These are phyloP conservation scores for Gossypium davidsonii DNA, from an alignment of 441 rosid species.

Conservation along the genomic window DNA sequence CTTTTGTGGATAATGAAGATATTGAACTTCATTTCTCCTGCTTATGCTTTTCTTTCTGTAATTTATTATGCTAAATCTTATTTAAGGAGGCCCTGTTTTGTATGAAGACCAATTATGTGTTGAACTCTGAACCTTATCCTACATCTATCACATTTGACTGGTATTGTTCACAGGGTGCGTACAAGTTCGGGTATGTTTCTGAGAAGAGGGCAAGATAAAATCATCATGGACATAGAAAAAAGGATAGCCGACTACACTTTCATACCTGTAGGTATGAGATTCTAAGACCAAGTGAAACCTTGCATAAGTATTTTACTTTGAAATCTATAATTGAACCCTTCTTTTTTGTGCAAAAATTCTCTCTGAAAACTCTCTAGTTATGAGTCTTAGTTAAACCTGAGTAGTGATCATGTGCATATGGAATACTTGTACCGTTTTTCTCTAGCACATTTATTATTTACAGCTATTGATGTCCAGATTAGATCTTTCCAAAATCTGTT, in stretches of 20 bases:
- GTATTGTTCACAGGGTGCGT: slow-evolving; percentile 51
- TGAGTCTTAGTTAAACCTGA: neutral
- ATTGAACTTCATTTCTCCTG: neutral
- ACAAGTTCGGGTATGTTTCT: slow-evolving; percentile 89
- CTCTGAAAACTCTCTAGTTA: neutral
- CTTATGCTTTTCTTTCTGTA: neutral
- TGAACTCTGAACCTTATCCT: neutral
- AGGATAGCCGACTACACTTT: slow-evolving; percentile 83
- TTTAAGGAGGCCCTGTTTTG: neutral
- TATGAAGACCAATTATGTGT: slow-evolving; percentile 6
- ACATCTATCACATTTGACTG: neutral
- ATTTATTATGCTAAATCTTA: slow-evolving; percentile 6
- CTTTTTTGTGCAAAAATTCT: neutral
- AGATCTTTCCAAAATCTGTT: neutral
- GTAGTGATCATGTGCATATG: neutral
- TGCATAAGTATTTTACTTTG: neutral
- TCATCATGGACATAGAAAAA: slow-evolving; percentile 63
- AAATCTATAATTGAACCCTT: neutral
- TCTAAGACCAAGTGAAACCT: neutral
- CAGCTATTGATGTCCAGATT: neutral
- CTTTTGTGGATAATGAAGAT: neutral
- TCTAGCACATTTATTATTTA: neutral
- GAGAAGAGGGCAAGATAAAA: slow-evolving; percentile 64
- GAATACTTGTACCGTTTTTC: neutral
- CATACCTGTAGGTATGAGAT: slow-evolving; percentile 65